phyloP scores from a whole-genome alignment of 2,329 filamentous ascomycete genomes.

The Coniochaeta sp. region DNA sequence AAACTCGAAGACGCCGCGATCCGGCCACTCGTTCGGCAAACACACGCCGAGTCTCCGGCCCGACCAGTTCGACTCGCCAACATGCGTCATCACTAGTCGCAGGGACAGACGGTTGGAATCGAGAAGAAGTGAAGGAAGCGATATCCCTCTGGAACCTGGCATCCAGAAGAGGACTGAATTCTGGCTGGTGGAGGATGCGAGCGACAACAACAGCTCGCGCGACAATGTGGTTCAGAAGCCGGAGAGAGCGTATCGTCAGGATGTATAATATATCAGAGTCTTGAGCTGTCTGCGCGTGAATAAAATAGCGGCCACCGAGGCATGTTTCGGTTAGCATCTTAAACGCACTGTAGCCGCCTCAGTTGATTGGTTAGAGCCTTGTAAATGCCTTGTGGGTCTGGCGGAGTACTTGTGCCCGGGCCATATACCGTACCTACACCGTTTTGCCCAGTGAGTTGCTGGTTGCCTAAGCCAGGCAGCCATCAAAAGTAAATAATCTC shows the following conservation, averaged over 20 bases:
- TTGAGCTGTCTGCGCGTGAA: background rate
- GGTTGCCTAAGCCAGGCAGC: too few relatives aligned
- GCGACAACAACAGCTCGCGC: background rate
- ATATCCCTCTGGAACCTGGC: constrained; percentile 12
- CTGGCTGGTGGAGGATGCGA: constrained; percentile 3
- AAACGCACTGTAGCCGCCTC: too few relatives aligned
- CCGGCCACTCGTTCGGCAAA: constrained; percentile 3
- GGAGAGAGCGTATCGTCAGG: background rate
- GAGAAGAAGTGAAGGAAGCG: constrained; percentile 13
- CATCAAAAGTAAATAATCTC: too few relatives aligned
- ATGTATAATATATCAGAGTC: background rate
- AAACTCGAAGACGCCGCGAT: background rate
- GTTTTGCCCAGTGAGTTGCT: too few relatives aligned
- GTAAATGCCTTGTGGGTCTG: too few relatives aligned
- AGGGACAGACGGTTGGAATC: background rate
- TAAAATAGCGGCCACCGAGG: too few relatives aligned
- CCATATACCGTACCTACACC: too few relatives aligned
- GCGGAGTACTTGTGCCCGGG: too few relatives aligned
- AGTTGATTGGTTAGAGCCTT: too few relatives aligned
- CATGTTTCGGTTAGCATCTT: too few relatives aligned
- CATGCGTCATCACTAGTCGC: constrained; percentile 6
- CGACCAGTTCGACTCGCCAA: constrained; percentile 4
- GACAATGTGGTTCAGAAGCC: background rate
- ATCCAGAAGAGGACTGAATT: constrained; percentile 15
- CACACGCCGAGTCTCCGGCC: constrained; percentile 9